Base-by-base conservation (phyloP, 345 rosid genomes). In the Rhizophora mangle region DNA sequence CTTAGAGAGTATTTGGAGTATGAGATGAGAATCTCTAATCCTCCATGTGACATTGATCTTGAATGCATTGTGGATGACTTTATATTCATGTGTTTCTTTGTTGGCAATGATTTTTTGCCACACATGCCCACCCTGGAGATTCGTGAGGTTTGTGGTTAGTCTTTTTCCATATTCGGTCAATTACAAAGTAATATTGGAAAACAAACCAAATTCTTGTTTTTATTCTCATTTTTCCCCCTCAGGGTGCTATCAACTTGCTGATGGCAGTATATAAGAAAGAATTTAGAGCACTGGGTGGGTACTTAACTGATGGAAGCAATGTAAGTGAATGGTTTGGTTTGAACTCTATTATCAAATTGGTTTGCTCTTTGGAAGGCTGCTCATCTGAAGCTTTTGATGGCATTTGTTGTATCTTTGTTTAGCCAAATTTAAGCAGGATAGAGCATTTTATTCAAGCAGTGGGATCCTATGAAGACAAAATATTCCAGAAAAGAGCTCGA, bases 61-160 rank as follows among this genome's bases (percentile, higher is more conserved):
- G 98, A 95, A 68, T 81, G 93, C 68, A 76, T 89, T 61, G 88
- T 90, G 81, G 98, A 95, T 77, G 98, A 95, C 80, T 95, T 95
- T 78, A 82, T 95, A 77, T 95, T 95, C 85, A 92, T 95, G 60
- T 92, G 99, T 76, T 92, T 95, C 81, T 95, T 95, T 34, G 99
- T 92, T 71, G 99, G 99, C 68, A 95, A 95, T 77, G 99, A 95
- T 83, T 95, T 95, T 71, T 77, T 95, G 76, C 99, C 99, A 36
- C 98, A 92, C 79, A 95, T 95, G 99, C 99, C 99, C 16, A 92
- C 99, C 0, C 67, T 95, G 68, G 99, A 95, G 84, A 95, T 95
- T 78, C 93, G 91, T 3, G 99, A 95, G 99, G 99, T 95, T 75
- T 69, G 94, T 76, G 24, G 39, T 30, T 62, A 26, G 56, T 19